phyloP scores from a whole-genome alignment of 805 yeast species.

The Starmera quercuum region DNA sequence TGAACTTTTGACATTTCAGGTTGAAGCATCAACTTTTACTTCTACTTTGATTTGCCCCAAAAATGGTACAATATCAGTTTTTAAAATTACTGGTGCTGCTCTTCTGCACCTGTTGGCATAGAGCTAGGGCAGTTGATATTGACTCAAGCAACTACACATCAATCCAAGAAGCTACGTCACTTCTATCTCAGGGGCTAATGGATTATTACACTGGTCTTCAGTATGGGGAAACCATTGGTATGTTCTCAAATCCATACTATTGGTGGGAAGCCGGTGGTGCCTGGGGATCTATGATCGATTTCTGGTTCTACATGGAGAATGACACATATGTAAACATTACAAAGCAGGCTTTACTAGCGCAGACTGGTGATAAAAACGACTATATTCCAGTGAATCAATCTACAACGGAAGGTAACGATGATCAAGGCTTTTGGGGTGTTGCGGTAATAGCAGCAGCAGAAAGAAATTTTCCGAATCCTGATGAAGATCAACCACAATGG shows the following conservation, averaged over 20 bases:
- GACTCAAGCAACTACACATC: conserved; percentile 23
- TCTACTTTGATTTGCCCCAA: no score
- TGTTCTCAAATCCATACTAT: conserved; percentile 69
- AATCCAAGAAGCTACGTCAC: conserved; percentile 39
- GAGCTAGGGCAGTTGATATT: background rate
- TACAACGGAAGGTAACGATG: conserved; percentile 86
- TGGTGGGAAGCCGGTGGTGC: conserved; percentile 95
- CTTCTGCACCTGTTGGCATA: no score
- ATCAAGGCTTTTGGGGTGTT: conserved; percentile 90
- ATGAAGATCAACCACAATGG: conserved; percentile 57
- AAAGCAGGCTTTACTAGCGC: conserved; percentile 52
- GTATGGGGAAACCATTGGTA: conserved; percentile 64
- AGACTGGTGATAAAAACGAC: conserved; percentile 55
- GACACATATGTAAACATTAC: conserved; percentile 51
- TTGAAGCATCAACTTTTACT: no score
- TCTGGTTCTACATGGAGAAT: conserved; percentile 58
- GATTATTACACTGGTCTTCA: conserved; percentile 63
- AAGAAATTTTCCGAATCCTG: conserved; percentile 70
- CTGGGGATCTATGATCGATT: conserved; percentile 51
- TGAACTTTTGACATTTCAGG: no score
- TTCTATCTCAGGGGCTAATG: conserved; percentile 58
- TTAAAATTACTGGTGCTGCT: no score
- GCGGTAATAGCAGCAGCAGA: conserved; percentile 83
- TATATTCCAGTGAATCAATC: conserved; percentile 79
- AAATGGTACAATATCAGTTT: no score